Conservation (phyloP, 768 basidiomycete species). For the Russula emetica region DNA sequence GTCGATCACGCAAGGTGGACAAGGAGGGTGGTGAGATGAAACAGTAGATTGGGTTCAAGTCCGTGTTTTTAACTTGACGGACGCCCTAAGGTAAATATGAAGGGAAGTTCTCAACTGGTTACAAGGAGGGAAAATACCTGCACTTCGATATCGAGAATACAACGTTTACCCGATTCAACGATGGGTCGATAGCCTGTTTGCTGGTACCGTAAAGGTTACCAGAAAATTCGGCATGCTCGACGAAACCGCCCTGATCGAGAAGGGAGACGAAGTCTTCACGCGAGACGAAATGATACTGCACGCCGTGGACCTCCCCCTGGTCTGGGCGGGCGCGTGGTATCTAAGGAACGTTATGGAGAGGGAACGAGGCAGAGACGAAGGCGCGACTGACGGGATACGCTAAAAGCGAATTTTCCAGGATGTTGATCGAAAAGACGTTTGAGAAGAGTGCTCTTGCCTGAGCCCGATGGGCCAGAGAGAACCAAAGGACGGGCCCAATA, state of each 20-base stretch:
- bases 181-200: slow-evolving; percentile 69
- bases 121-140: slow-evolving; percentile 54
- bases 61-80: slow-evolving; percentile 80
- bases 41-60: slow-evolving; percentile 79
- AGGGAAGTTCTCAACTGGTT: slow-evolving; percentile 2
- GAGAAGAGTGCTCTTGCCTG: slow-evolving; percentile 91
- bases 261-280: slow-evolving; percentile 67
- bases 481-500: slow-evolving; percentile 72
- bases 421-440: slow-evolving; percentile 72
- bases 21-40: slow-evolving; percentile 90
- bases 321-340: slow-evolving; percentile 85
- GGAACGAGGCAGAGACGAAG: not conserved
- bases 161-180: slow-evolving; percentile 63
- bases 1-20: slow-evolving; percentile 59
- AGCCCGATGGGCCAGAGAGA: slow-evolving; percentile 87
- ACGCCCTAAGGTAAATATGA: slow-evolving; percentile 60
- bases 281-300: slow-evolving; percentile 83
- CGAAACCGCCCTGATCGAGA: slow-evolving; percentile 69
- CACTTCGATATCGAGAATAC: slow-evolving; percentile 93
- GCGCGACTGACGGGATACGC: slow-evolving; percentile 69
- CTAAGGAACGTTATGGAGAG: slow-evolving; percentile 39
- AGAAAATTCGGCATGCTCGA: slow-evolving; percentile 93
- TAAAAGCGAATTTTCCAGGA: slow-evolving; percentile 87
- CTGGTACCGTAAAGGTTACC: slow-evolving; percentile 93
- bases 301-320: slow-evolving; percentile 77